Base-by-base conservation (phyloP, 2,329 filamentous ascomycete genomes). In the Alternaria sp. region DNA sequence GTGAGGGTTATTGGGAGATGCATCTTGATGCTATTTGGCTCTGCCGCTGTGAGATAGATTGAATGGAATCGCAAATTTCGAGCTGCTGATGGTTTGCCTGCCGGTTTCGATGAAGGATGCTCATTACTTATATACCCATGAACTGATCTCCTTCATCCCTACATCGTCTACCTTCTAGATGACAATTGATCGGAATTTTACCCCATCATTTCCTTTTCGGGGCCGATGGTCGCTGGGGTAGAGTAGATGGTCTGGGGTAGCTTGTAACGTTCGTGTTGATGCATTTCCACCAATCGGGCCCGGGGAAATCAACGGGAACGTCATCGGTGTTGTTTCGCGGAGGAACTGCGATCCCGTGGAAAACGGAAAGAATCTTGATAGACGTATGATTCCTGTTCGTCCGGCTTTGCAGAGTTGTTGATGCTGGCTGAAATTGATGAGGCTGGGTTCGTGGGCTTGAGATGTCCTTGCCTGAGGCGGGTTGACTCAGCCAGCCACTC, bases 221-320 rank as follows among this genome's bases (percentile, higher is more conserved):
- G 19, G 52, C 47, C 26, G 17, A 36, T 15, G 15, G 28, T 43
- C 36, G n/a, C 15, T 40, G 36, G 2, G 47, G 28, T 25, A 19
- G 36, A 19, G 44, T n/a, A 23, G 28, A 19, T 30, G 17, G 51
- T 49, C 28, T 44, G 55, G 49, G 23, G 30, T 53, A 47, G 47
- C 25, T 32, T 32, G 17, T 4, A 40, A 52, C 19, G 30, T 25
- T 26, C n/a, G 30, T 50, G 28, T 49, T 15, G 59, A 45, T 2
- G n/a, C 26, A 51, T 40, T 59, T 63, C 63, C 63, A 65, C 63
- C 63, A 65, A 65, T 65, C 54, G 45, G 61, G 47, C 17, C 26
- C 13, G 43, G 30, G 9, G 10, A 23, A 46, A 11, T 46, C 25
- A 25, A 45, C 28, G 28, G 17, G 17, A 23, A n/a, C 28, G 49